Base-by-base conservation (phyloP, 495 filamentous ascomycete species). In the Filosporella fistucella region DNA sequence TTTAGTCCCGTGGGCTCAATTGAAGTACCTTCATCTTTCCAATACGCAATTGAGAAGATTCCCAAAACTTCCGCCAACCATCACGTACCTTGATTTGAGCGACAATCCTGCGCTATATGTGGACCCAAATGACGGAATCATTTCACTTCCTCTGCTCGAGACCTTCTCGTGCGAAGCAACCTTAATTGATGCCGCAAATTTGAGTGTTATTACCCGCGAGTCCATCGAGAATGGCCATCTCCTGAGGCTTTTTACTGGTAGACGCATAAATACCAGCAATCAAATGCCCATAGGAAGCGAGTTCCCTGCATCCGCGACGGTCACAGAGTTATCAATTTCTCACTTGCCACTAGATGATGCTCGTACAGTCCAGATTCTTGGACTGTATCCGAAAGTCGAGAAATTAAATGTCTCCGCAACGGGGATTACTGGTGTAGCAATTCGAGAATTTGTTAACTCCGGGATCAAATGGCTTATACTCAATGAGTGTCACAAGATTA, bases 351-450 rank as follows among this genome's bases (percentile, higher is more conserved):
- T 54, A 7, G 10, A n/a, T 5, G 57, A 60, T 14, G 13, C 35
- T 9, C n/a, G 39, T 5, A 10, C 49, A 4, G 25, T 54, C 8
- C 37, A 44, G n/a, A 45, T 54, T 28, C 25, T 52, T 14, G 18
- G 16, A 2, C 40, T 45, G 1, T 60, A 51, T 35, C 54, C 57
- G 12, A 56, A 57, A 32, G 23, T 60, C 1, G 28, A 29, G 10
- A 48, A 26, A 33, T 33, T 60, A 5, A 45, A 60, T 26, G 42
- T 54, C 4, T 51, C 49, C 10, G 32, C 21, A 10, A 58, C 55
- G 8, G 53, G 48, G 16, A 41, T 58, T 13, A 58, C 58, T 7
- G 58, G 58, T 1, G 55, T 56, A 9, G 45, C 56, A 18, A 39
- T 61, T 0, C 49, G 42, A 24, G 13, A 47, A 2, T 42, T 61